These are phyloP conservation scores for Syncephalis fuscata DNA, from an alignment of 371 early-diverging fungal genomes.

Conservation along the genomic window DNA sequence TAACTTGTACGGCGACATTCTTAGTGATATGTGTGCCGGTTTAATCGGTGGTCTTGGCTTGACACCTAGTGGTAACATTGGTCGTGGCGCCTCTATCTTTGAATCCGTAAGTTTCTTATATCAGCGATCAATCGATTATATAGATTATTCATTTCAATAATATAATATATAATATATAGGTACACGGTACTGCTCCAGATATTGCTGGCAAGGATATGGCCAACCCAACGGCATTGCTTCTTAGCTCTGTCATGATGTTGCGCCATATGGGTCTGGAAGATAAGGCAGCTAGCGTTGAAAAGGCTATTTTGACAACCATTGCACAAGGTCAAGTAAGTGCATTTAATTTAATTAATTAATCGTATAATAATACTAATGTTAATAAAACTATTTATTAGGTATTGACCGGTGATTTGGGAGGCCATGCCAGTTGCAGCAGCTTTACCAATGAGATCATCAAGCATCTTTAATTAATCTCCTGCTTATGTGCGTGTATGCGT, in stretches of 20 bases:
- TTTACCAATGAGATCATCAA: conserved; percentile 83
- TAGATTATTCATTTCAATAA: neutral
- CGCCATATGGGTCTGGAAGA: conserved; percentile 78
- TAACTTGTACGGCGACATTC: conserved; percentile 97
- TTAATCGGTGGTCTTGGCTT: conserved; percentile 96
- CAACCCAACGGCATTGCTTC: conserved; percentile 86
- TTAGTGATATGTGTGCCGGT: conserved; percentile 95
- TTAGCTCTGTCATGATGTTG: conserved; percentile 95
- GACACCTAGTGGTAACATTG: conserved; percentile 97
- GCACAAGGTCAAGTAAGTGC: conserved; percentile 60
- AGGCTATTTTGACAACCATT: conserved; percentile 85
- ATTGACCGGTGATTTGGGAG: conserved; percentile 90
- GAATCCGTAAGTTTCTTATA: conserved; percentile 40
- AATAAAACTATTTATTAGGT: too few species aligned
- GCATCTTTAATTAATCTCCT: conserved; percentile 18
- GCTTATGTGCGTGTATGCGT: too few species aligned
- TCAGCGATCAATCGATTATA: neutral
- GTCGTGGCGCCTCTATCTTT: conserved; percentile 91
- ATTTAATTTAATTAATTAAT: too few species aligned
- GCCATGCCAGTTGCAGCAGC: conserved; percentile 76
- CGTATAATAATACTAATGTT: too few species aligned
- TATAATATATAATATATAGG: conserved; percentile 11
- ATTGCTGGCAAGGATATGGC: conserved; percentile 87
- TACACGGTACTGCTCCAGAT: conserved; percentile 97
- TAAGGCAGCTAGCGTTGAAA: conserved; percentile 70